Evolutionary conservation across 2,329 filamentous ascomycete species (phyloP).

Genomic region (Aspergillus sojae): DNA sequence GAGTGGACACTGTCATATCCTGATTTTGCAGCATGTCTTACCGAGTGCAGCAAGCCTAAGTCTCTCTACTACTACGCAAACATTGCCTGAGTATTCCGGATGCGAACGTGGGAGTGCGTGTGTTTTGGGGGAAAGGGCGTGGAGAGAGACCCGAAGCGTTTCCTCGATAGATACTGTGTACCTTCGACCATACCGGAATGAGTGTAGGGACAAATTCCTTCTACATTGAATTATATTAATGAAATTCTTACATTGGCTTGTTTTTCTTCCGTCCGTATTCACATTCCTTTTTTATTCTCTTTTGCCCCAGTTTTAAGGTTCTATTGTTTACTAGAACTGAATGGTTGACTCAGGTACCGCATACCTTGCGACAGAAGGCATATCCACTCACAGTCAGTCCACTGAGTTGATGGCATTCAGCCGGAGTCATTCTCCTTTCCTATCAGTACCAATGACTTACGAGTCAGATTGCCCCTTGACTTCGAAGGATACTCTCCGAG

Average conservation of each 20-base stretch:
- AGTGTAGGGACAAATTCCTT: background rate
- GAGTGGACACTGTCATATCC: background rate
- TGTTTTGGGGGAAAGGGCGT: background rate
- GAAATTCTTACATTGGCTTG: background rate
- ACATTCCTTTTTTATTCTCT: background rate
- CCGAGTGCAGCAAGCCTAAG: constrained; percentile 7
- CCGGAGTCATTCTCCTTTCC: background rate
- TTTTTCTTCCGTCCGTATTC: background rate
- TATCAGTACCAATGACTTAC: background rate
- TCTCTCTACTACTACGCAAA: background rate
- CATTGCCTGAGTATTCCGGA: constrained; percentile 4
- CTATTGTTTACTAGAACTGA: background rate
- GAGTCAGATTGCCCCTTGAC: background rate
- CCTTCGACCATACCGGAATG: background rate
- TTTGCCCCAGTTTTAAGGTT: background rate
- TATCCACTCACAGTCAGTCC: background rate
- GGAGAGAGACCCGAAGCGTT: background rate
- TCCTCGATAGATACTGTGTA: background rate
- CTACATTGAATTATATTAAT: background rate
- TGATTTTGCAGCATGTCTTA: background rate
- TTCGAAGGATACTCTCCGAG: background rate
- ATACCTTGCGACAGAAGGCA: background rate
- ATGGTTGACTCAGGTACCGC: constrained; percentile 5
- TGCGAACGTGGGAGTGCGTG: constrained; percentile 7
- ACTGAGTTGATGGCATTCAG: background rate